phyloP scores from a whole-genome alignment of 129 eudicot species.

The Saussurea involucrata region DNA sequence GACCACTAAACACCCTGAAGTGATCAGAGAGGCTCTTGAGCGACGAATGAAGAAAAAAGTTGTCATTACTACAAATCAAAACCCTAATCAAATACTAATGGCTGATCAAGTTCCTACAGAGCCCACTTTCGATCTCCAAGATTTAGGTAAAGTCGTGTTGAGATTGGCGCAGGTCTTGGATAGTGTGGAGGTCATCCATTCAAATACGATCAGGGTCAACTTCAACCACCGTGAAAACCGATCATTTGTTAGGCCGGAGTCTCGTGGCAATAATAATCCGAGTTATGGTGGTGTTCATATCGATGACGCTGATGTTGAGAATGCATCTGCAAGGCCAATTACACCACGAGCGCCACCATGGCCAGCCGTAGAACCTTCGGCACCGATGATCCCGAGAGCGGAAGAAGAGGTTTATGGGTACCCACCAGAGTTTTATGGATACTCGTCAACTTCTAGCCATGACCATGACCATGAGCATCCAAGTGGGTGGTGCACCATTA shows the following conservation, averaged over 20 bases:
- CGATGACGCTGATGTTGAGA: neutral
- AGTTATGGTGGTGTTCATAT: neutral
- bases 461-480: neutral
- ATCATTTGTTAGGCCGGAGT: neutral
- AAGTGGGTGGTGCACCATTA: slow-evolving; percentile 11
- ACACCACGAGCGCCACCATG: neutral
- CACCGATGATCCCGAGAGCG: neutral
- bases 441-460: slow-evolving; percentile 1
- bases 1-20: neutral
- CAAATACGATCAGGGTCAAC: neutral
- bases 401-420: slow-evolving; percentile 11
- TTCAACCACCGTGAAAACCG: neutral
- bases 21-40: neutral
- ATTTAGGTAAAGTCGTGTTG: neutral
- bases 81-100: neutral
- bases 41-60: neutral
- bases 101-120: neutral
- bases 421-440: slow-evolving; percentile 4
- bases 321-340: neutral
- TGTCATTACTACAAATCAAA: neutral
- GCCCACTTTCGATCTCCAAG: neutral
- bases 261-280: neutral
- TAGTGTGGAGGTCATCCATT: neutral
- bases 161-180: neutral
- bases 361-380: neutral